phyloP scores from a whole-genome alignment of 495 filamentous ascomycete genomes.

The Trichoderma virens region DNA sequence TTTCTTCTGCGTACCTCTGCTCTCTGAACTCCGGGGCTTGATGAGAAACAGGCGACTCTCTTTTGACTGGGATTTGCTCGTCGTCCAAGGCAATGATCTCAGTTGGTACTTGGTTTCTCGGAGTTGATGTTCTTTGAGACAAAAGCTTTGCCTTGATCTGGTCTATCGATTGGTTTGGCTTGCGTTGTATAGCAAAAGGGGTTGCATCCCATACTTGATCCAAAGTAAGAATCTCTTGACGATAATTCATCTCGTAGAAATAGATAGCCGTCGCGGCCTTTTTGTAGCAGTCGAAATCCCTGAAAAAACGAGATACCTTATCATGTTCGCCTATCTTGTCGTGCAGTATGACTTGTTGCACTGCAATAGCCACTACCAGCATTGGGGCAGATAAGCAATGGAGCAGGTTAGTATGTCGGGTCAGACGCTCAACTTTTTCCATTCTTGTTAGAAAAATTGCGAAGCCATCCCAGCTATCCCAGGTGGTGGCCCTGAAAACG shows the following conservation, averaged over 20 bases:
- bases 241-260: neutral
- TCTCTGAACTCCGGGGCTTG: neutral
- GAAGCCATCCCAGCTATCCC: neutral
- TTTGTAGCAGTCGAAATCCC: neutral
- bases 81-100: neutral
- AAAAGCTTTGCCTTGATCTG: too few relatives aligned
- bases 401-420: neutral
- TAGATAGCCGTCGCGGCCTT: neutral
- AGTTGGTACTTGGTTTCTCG: neutral
- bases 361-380: neutral
- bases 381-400: neutral
- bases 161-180: too few relatives aligned
- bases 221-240: neutral
- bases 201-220: neutral
- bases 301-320: neutral
- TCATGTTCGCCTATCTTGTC: neutral
- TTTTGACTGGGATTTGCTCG: neutral
- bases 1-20: neutral
- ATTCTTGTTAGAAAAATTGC: neutral
- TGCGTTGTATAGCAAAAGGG: neutral
- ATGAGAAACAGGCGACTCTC: neutral
- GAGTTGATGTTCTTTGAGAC: neutral
- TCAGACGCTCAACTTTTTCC: neutral
- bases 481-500: neutral
- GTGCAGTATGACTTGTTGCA: neutral